Evolutionary conservation across 257 asterid genomes (phyloP), one percentile per base, ranked within the genome.

Genomic region (Voacanga thouarsii): DNA sequence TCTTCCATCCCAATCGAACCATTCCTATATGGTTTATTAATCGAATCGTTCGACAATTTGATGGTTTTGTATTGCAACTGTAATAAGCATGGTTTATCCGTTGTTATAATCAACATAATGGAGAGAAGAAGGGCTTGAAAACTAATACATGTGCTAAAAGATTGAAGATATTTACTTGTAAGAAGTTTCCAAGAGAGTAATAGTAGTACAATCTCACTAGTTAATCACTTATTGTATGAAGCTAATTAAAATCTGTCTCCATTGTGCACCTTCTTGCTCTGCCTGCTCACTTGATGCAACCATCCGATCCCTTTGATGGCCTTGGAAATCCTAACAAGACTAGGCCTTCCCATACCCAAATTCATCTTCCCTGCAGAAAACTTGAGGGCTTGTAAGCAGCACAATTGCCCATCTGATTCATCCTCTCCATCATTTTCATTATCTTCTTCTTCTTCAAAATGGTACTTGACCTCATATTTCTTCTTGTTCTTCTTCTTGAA

Each of bases 281-380:
- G 87, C 89, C 85, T 91, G 78, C 79, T 85, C 50, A 83, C 84
- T 53, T 84, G 81, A 75, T 87, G 94, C 85, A 95, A 65, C 99
- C 99, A 96, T 33, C 98, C 96, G 71, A 93, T 56, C 70, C 98
- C 96, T 86, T 85, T 93, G 49, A 95, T 86, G 68, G 94, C 98
- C 82, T 92, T 95, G 0, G 98, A 77, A 63, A 95, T 81, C 91
- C 85, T 96, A 8, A 84, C 86, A 49, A 96, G 88, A 77, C 90
- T 93, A 43, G 94, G 97, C 82, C 79, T 93, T 77, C 91, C 90
- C 71, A 93, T 87, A 0, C 99, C 94, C 77, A 90, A 56, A 77
- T 86, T 90, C 97, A 93, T 86, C 92, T 93, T 93, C 86, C 96
- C 90, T 0, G 96, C 63, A 18, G 99, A 93, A 49, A 95, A 77